Evolutionary conservation across 176 grass and related monocot species (phyloP), one percentile per base, ranked within the genome.

Genomic region (Zea luxurians): DNA sequence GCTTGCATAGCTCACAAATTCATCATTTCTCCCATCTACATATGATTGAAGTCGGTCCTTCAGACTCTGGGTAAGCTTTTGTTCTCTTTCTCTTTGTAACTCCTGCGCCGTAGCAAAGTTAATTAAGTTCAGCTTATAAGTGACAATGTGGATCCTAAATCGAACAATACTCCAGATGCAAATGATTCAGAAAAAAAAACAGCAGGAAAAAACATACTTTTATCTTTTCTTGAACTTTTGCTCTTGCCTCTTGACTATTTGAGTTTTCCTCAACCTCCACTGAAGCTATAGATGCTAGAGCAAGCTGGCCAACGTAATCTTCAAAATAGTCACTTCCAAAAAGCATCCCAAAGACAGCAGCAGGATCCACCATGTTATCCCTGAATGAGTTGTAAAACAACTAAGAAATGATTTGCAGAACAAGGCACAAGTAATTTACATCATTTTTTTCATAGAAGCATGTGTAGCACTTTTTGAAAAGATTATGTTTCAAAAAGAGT

Each of bases 241-340:
- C 70, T 71, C 71, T 89, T 37, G 86, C 67, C 38, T 97, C 95
- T 67, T 87, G 87, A 70, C 55, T 66, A 47, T 87, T 87, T 78
- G 70, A 82, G 11, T 73, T 88, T 80, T 95, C 88, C 4, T 91
- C 92, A 64, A 92, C 37, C 78, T 95, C 96, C 46, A 80, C 75
- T 8, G 96, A 95, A 81, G 90, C 92, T 81, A 99, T 65, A 27
- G 96, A 87, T 83, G 96, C 92, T 65, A 99, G 78, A 45, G 96
- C 96, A 74, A 99, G 88, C 71, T 99, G 92, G 40, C 96, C 96
- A 59, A 99, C 88, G 82, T 95, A 99, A 79, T 95, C 92, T 88
- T 99, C 96, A 73, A 99, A 99, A 37, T 89, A 99, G 40, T 99
- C 96, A 44, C 92, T 99, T 83, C 96, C 96, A 70, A 99, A 98